phyloP scores from a whole-genome alignment of 108 stramenopile species.

The Cyclostephanos tholiformis region DNA sequence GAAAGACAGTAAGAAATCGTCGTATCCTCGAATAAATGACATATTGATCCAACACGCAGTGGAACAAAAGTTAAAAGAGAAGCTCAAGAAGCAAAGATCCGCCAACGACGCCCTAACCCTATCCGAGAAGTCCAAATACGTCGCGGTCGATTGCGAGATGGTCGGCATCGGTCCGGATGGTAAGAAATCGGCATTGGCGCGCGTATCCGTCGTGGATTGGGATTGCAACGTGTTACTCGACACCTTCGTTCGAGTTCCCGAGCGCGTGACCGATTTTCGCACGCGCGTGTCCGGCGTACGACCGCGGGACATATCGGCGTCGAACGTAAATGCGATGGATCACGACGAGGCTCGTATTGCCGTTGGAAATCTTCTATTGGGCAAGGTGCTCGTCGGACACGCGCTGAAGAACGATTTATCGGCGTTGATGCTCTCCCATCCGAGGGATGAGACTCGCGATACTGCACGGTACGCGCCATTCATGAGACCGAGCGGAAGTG shows the following conservation, averaged over 20 bases:
- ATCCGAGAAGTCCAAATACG: constrained; percentile 55
- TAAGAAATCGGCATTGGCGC: constrained; percentile 83
- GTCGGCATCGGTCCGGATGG: constrained; percentile 92
- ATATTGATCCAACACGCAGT: constrained; percentile 63
- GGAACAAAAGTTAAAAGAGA: constrained; percentile 44
- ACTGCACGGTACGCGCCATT: constrained; percentile 91
- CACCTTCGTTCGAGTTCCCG: constrained; percentile 86
- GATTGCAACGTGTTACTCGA: constrained; percentile 73
- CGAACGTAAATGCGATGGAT: constrained; percentile 68
- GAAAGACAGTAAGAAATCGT: constrained; percentile 54
- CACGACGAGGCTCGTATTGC: constrained; percentile 72
- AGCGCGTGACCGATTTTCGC: constrained; percentile 94
- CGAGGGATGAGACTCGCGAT: constrained; percentile 77
- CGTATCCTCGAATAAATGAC: constrained; percentile 80
- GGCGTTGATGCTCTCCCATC: constrained; percentile 91
- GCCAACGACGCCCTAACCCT: constrained; percentile 48
- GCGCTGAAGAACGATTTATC: constrained; percentile 94
- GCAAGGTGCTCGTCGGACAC: constrained; percentile 95
- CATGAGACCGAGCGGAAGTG: constrained; percentile 63
- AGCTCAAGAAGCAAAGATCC: constrained; percentile 40
- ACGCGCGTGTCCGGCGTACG: constrained; percentile 87
- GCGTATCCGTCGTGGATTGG: constrained; percentile 87
- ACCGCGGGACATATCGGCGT: constrained; percentile 65
- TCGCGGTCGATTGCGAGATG: constrained; percentile 98
- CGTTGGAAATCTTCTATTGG: constrained; percentile 77